Conservation (phyloP, 2,329 filamentous ascomycete species). For the Scopulariopsis brevicaulis region DNA sequence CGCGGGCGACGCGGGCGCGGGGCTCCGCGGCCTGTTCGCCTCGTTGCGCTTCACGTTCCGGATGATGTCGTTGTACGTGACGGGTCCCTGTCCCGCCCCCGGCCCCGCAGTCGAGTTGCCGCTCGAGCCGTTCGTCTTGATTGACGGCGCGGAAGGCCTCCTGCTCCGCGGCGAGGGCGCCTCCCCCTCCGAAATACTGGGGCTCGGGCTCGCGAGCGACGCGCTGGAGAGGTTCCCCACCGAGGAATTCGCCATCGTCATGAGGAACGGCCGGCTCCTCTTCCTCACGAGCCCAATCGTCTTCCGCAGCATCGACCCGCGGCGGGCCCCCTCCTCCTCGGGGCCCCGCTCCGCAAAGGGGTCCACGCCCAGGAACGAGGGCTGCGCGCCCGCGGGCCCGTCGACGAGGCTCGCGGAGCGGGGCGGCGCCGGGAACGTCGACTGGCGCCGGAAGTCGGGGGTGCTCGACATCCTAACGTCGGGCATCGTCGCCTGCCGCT, state of each 20-base stretch:
- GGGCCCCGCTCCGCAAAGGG: constrained; percentile 32
- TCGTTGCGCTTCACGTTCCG: constrained; percentile 29
- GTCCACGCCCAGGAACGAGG: constrained; percentile 39
- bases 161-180: neutral
- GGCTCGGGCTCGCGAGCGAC: constrained; percentile 22
- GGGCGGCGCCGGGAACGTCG: neutral
- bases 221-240: constrained; percentile 9
- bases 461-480: constrained; percentile 9
- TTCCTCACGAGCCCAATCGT: constrained; percentile 43
- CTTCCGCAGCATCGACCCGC: constrained; percentile 32
- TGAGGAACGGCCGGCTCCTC: constrained; percentile 38
- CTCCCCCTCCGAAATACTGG: constrained; percentile 17
- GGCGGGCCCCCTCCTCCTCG: constrained; percentile 11
- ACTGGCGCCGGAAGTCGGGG: constrained; percentile 6
- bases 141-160: neutral
- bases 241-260: too few relatives aligned
- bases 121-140: constrained; percentile 6
- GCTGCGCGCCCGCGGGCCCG: constrained; percentile 13
- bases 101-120: too few relatives aligned
- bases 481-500: constrained; percentile 14
- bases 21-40: constrained; percentile 8
- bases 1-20: constrained; percentile 8
- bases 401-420: neutral
- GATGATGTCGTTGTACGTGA: constrained; percentile 37
- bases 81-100: constrained; percentile 19